A percentile compares a stretch with the other conserved stretches of the same genome.
These are phyloP conservation scores for Lepiota brunneoincarnata DNA, from an alignment of 768 basidiomycete genomes.

Conservation along the genomic window DNA sequence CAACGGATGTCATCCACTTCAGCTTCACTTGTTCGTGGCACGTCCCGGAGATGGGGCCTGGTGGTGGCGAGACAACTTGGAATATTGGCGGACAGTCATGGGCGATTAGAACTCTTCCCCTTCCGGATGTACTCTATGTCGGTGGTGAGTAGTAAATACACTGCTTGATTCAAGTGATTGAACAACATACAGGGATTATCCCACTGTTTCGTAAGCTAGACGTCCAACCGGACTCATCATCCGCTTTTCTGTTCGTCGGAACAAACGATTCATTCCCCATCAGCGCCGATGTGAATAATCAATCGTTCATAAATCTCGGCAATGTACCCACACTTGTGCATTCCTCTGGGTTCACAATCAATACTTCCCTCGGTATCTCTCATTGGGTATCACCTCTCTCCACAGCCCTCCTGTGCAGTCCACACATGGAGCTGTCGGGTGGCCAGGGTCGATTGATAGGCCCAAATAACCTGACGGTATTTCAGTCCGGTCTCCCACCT, in stretches of 20 bases:
- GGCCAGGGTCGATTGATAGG: neutral
- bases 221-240: neutral
- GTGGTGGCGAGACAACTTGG: neutral
- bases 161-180: too few relatives aligned
- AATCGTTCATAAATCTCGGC: neutral
- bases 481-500: neutral
- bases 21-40: neutral
- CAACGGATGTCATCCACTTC: slow-evolving; percentile 1
- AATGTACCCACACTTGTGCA: neutral
- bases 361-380: neutral
- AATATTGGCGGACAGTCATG: neutral
- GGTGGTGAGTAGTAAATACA: neutral
- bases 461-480: neutral
- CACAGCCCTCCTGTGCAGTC: neutral
- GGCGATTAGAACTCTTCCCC: neutral
- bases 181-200: neutral
- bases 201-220: neutral
- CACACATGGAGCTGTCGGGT: neutral
- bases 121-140: neutral
- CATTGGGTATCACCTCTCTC: neutral
- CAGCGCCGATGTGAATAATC: neutral
- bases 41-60: neutral
- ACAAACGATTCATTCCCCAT: neutral
- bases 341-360: neutral
- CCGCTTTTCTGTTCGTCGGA: neutral